Conservation (phyloP, 352 stramenopile genomes). For the Globisporangium apiculatum region DNA sequence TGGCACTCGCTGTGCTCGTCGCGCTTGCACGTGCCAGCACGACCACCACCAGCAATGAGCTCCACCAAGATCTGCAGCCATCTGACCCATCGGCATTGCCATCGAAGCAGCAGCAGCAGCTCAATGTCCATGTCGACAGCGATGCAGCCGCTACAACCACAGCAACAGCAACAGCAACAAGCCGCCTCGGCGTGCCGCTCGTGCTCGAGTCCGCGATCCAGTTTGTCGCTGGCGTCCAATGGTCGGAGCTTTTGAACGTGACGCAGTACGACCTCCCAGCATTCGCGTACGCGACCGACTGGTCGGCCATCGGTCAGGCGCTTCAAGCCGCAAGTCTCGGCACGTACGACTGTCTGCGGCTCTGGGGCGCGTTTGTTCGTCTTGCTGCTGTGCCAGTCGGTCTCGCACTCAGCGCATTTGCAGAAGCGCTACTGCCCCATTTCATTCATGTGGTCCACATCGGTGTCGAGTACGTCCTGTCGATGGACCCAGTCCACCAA, state of each 20-base stretch:
- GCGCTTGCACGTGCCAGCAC: not conserved
- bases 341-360: conserved; percentile 50
- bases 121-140: not conserved
- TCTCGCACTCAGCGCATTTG: conserved; percentile 26
- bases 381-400: conserved; percentile 40
- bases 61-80: not conserved
- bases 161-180: too few relatives aligned
- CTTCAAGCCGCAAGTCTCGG: conserved; percentile 44
- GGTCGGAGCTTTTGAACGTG: conserved; percentile 15
- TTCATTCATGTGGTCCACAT: conserved; percentile 33
- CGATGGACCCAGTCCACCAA: conserved; percentile 63
- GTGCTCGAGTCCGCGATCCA: conserved; percentile 9
- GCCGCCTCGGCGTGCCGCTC: not conserved
- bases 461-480: conserved; percentile 29
- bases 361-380: conserved; percentile 52
- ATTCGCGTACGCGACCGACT: conserved; percentile 51
- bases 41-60: not conserved
- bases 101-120: not conserved
- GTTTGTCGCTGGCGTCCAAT: conserved; percentile 13
- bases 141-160: not conserved
- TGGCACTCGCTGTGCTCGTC: not conserved
- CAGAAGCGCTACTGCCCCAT: conserved; percentile 62
- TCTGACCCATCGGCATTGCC: too few relatives aligned
- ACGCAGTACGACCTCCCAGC: conserved; percentile 26
- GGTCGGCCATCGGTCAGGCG: conserved; percentile 46